phyloP scores from a whole-genome alignment of 1,284 basidiomycete genomes.

The Irpex sp. region DNA sequence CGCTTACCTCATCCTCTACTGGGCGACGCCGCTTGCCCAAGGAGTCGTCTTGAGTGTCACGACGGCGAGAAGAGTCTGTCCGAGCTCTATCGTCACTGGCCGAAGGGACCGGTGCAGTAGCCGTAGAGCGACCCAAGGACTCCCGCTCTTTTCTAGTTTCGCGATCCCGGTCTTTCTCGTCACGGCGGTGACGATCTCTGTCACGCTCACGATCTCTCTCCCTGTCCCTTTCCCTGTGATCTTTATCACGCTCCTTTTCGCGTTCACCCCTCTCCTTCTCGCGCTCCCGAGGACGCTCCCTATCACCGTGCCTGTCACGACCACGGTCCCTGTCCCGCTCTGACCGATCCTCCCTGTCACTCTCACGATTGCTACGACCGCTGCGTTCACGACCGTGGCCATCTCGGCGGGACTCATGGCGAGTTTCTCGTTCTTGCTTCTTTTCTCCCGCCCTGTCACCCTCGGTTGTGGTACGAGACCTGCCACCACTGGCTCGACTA shows the following conservation, averaged over 20 bases:
- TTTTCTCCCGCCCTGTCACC: constrained; percentile 48
- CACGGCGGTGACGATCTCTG: constrained; percentile 36
- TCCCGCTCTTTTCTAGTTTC: constrained; percentile 35
- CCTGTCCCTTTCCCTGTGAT: constrained; percentile 32
- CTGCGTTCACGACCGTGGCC: constrained; percentile 19
- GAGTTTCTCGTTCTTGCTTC: constrained; percentile 41
- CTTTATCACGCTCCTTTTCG: constrained; percentile 39
- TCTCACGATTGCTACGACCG: constrained; percentile 25
- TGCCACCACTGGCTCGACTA: constrained; percentile 66
- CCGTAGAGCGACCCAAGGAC: constrained; percentile 17
- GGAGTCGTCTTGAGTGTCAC: constrained; percentile 44
- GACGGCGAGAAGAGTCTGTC: constrained; percentile 55
- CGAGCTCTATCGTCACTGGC: constrained; percentile 52
- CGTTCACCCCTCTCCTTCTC: constrained; percentile 19
- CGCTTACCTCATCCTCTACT: constrained; percentile 65
- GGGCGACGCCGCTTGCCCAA: constrained; percentile 67
- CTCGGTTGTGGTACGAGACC: constrained; percentile 45
- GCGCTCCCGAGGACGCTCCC: constrained; percentile 23
- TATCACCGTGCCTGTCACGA: constrained; percentile 33
- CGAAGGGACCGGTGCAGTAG: constrained; percentile 11
- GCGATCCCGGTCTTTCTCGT: constrained; percentile 52
- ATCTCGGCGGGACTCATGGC: constrained; percentile 42
- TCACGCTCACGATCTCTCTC: constrained; percentile 29
- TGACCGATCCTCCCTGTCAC: constrained; percentile 30
- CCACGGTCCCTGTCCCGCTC: constrained; percentile 33